phyloP scores from a whole-genome alignment of 495 filamentous ascomycete genomes.

The Trichoderma asperelloides region DNA sequence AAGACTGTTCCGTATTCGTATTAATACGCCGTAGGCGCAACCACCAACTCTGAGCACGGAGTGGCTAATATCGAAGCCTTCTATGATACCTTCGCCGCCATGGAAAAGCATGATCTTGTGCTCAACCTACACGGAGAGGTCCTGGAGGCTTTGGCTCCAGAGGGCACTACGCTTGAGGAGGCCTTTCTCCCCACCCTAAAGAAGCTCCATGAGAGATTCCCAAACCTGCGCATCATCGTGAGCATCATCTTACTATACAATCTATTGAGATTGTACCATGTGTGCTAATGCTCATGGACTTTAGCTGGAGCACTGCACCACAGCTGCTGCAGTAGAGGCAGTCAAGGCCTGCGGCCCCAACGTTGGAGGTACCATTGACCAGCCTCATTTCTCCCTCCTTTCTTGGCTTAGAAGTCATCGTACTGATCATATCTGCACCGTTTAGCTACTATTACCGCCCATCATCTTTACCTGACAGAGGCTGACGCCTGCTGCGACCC shows the following conservation, averaged over 20 bases:
- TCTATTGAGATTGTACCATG: not conserved
- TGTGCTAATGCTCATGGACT: slow-evolving; percentile 13
- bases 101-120: slow-evolving; percentile 48
- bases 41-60: slow-evolving; percentile 77
- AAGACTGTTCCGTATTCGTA: not conserved
- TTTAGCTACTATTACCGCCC: slow-evolving; percentile 43
- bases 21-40: slow-evolving; percentile 44
- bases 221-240: slow-evolving; percentile 64
- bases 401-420: not conserved
- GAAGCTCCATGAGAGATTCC: slow-evolving; percentile 64
- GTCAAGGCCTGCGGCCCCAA: slow-evolving; percentile 66
- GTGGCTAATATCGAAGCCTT: slow-evolving; percentile 58
- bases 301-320: slow-evolving; percentile 67
- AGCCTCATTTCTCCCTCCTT: not conserved
- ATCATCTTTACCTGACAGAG: slow-evolving; percentile 70
- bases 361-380: slow-evolving; percentile 61
- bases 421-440: not conserved
- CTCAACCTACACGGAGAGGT: slow-evolving; percentile 55
- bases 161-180: slow-evolving; percentile 72
- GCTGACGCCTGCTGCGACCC: slow-evolving; percentile 69
- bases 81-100: slow-evolving; percentile 72
- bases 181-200: slow-evolving; percentile 69
- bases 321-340: slow-evolving; percentile 68
- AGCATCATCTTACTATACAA: not conserved
- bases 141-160: slow-evolving; percentile 48